Base-by-base conservation (phyloP, 495 filamentous ascomycete genomes). In the Recurvomyces mirabilis region DNA sequence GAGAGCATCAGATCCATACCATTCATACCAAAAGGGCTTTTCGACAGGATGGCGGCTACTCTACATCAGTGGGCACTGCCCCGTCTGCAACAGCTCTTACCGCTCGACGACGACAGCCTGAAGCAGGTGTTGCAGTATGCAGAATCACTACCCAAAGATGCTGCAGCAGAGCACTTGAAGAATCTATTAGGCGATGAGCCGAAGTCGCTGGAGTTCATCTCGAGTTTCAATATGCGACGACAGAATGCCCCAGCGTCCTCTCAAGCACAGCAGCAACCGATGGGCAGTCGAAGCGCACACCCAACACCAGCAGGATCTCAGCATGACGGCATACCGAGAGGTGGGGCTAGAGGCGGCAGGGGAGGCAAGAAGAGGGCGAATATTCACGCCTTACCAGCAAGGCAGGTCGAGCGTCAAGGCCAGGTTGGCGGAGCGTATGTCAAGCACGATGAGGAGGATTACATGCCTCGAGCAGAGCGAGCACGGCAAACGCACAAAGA, bases 141-240 rank as follows among this genome's bases (percentile, higher is more conserved):
- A 2, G 66, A 77, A 17, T 78, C 74, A 11, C 67, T 82, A 1
- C 76, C 85, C 22, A 85, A 81, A 54, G 67, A 77, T 28, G 79
- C 79, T 46, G 84, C 83, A 14, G 82, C 78, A 20, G 78, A 85
- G 17, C 81, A 95, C 60, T 81, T 98, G 47, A 84, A 81, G 61
- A 83, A 85, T 60, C 68, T 96, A 23, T 75, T 98, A 1, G 91
- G 87, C 34, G 85, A 93, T 59, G 85, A 85, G 5, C 74, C 86
- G 12, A 77, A 82, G 48, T 79, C 82, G 0, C 63, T 95, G 46
- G 87, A 93, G 47, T 98, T 96, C 60, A 94, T 98, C 54, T 77
- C 86, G 18, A 78, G 79, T 31, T 96, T 94, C 70, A 96, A 91
- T 59, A 68, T 78, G 9, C 79, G 76, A 23, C 76, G 84, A 24